A percentile compares a stretch with the other conserved stretches of the same genome.
These are phyloP conservation scores for Calonectria pseudoreteaudii DNA, from an alignment of 2,329 filamentous ascomycete genomes.

Conservation along the genomic window DNA sequence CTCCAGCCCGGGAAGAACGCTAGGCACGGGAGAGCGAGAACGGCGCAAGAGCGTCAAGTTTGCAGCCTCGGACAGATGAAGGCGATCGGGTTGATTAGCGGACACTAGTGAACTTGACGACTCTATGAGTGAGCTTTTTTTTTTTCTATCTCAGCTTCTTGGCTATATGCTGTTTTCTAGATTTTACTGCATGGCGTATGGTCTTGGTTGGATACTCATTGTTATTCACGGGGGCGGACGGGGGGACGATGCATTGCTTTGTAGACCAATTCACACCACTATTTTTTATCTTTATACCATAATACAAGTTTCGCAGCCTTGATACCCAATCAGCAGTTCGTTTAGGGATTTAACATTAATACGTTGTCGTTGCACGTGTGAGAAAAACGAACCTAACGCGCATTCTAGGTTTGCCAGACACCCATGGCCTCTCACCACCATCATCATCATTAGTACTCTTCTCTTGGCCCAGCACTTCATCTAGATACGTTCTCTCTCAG, in stretches of 20 bases:
- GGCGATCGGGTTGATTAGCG: background rate
- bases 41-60: conserved; percentile 75
- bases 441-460: background rate
- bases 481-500: conserved; percentile 61
- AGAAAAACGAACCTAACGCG: background rate
- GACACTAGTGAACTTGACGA: no score
- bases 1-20: conserved; percentile 60
- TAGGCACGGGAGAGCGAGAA: conserved; percentile 59
- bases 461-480: conserved; percentile 10
- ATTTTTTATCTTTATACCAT: background rate
- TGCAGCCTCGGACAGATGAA: conserved; percentile 53
- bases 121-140: background rate
- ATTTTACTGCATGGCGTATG: conserved; percentile 5
- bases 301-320: background rate
- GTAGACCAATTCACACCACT: background rate
- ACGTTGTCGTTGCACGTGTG: background rate
- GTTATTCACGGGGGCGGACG: background rate
- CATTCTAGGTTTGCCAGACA: background rate
- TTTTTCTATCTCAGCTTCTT: background rate
- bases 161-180: background rate
- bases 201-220: background rate
- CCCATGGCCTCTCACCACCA: background rate
- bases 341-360: background rate
- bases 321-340: background rate
- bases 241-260: background rate